phyloP scores from a whole-genome alignment of 2,329 filamentous ascomycete species.

The Zymoseptoria pseudotritici region DNA sequence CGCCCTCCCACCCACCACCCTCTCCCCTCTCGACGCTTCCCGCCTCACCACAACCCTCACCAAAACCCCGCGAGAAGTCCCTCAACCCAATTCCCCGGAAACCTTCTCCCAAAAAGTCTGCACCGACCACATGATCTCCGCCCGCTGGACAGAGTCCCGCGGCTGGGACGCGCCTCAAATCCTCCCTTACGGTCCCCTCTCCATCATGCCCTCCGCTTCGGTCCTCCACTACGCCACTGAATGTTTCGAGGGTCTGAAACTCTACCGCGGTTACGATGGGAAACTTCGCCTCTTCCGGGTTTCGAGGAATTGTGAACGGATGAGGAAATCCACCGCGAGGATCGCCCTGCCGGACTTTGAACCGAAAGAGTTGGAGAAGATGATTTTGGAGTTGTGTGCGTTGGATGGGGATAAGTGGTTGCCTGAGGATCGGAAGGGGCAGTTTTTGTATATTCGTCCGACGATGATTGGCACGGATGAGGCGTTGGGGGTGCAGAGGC shows the following conservation, averaged over 20 bases:
- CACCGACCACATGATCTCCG: constrained; percentile 86
- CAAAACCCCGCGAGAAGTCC: constrained; percentile 35
- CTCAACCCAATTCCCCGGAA: constrained; percentile 34
- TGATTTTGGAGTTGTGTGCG: constrained; percentile 64
- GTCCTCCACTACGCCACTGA: constrained; percentile 84
- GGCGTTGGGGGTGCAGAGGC: constrained; percentile 72
- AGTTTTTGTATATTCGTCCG: constrained; percentile 70
- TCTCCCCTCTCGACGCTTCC: constrained; percentile 39
- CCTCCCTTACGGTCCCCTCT: constrained; percentile 68
- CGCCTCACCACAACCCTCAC: constrained; percentile 36
- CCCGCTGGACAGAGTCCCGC: constrained; percentile 53
- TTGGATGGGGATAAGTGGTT: constrained; percentile 74
- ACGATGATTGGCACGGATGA: constrained; percentile 78
- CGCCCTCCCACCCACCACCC: constrained; percentile 15
- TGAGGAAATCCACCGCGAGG: constrained; percentile 48
- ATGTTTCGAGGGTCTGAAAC: constrained; percentile 83
- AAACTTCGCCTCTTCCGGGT: constrained; percentile 72
- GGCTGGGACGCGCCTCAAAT: constrained; percentile 72
- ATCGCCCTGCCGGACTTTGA: constrained; percentile 70
- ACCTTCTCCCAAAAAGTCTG: constrained; percentile 37
- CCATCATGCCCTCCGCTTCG: constrained; percentile 72
- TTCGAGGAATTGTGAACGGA: constrained; percentile 61
- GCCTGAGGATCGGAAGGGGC: constrained; percentile 58
- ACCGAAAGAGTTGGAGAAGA: constrained; percentile 62
- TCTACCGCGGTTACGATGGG: constrained; percentile 60